phyloP scores from a whole-genome alignment of 306 rosid genomes.

The Quercus engelmannii region DNA sequence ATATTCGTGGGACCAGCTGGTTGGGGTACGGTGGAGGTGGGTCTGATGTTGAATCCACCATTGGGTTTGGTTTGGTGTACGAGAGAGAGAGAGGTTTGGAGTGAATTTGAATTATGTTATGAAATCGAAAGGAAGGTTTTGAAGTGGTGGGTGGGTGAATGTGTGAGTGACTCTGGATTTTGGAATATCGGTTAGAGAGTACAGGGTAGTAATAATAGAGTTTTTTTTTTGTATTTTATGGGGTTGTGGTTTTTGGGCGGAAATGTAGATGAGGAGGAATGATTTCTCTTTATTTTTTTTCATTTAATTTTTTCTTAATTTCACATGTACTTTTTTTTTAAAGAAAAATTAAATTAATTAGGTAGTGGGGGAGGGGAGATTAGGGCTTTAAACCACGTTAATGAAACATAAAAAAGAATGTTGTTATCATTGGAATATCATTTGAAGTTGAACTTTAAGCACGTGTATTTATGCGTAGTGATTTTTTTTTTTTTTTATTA shows the following conservation, averaged over 20 bases:
- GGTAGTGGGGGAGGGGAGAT: too few species aligned
- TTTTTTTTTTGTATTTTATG: background rate
- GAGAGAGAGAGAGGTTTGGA: background rate
- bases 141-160: background rate
- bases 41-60: slow-evolving; percentile 17
- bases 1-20: background rate
- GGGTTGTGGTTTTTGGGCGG: background rate
- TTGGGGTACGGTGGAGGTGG: slow-evolving; percentile 43
- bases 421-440: too few species aligned
- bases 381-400: too few species aligned
- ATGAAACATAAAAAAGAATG: too few species aligned
- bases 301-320: too few species aligned
- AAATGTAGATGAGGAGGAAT: background rate
- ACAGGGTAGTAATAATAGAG: background rate
- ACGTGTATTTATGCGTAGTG: too few species aligned
- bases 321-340: too few species aligned
- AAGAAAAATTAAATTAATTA: too few species aligned
- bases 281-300: too few species aligned
- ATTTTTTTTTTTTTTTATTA: too few species aligned
- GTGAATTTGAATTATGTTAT: background rate
- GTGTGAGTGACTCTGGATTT: background rate
- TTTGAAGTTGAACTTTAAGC: too few species aligned
- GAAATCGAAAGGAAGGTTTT: too few species aligned
- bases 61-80: background rate
- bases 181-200: background rate